A percentile compares a stretch with the other conserved stretches of the same genome.
Conservation (phyloP, 768 basidiomycete species). For the Xerocomellus amylosporus region DNA sequence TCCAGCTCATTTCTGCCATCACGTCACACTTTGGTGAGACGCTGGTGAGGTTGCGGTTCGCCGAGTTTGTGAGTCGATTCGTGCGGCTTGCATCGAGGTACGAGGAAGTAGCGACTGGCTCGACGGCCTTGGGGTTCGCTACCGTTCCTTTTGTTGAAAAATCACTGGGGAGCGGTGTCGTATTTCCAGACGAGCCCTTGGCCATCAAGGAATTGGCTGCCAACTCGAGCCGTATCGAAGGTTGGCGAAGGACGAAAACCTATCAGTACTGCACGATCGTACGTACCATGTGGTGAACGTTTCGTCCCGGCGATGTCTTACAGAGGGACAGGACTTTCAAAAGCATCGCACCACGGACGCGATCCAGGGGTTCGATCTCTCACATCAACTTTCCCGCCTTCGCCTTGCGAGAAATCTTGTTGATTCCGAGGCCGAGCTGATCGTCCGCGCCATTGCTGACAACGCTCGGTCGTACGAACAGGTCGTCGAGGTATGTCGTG, state of each 20-base stretch:
- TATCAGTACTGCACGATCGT: conserved; percentile 76
- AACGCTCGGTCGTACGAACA: conserved; percentile 81
- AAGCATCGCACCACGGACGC: conserved; percentile 51
- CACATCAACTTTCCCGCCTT: conserved; percentile 83
- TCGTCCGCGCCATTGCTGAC: conserved; percentile 71
- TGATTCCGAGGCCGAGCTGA: conserved; percentile 70
- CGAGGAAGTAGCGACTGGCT: conserved; percentile 75
- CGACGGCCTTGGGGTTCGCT: conserved; percentile 74
- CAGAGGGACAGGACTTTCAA: conserved; percentile 59
- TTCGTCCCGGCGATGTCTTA: conserved; percentile 5
- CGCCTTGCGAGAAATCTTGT: conserved; percentile 68
- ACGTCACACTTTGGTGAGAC: conserved; percentile 91
- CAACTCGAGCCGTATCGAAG: conserved; percentile 87
- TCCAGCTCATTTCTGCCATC: conserved; percentile 74
- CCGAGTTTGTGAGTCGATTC: conserved; percentile 86
- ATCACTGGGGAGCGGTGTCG: conserved; percentile 74
- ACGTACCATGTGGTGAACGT: conserved; percentile 22
- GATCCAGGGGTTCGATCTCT: conserved; percentile 78
- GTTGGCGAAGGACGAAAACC: conserved; percentile 81
- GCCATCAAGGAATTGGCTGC: conserved; percentile 67
- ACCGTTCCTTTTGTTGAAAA: conserved; percentile 47
- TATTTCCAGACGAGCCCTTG: conserved; percentile 68
- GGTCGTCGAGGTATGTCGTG: conserved; percentile 69
- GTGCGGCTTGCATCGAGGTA: conserved; percentile 87
- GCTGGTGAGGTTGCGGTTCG: conserved; percentile 82